Conservation (phyloP, 768 basidiomycete species). For the Macrolepiota albuminosa region DNA sequence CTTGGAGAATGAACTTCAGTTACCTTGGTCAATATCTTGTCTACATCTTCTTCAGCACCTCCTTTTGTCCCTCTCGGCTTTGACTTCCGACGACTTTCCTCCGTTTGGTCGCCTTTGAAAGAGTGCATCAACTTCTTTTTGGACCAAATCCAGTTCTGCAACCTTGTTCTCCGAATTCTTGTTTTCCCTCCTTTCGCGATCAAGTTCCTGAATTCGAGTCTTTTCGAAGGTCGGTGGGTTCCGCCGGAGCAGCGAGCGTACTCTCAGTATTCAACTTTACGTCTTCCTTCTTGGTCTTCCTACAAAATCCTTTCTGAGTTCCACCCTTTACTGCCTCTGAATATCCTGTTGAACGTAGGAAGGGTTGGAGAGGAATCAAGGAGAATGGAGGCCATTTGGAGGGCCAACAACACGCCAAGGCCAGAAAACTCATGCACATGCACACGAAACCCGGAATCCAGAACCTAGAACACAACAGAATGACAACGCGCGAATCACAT, state of each 20-base stretch:
- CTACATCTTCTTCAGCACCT: constrained; percentile 1
- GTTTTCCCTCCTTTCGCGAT: background rate
- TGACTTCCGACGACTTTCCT: background rate
- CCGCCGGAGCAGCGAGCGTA: background rate
- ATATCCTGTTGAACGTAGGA: background rate
- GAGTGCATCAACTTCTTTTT: background rate
- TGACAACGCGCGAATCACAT: no score
- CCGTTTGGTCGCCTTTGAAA: background rate
- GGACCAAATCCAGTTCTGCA: background rate
- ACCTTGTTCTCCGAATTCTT: background rate
- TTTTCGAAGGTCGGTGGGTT: background rate
- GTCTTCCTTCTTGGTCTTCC: background rate
- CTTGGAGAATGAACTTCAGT: background rate
- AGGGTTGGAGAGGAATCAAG: no score
- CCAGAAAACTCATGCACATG: no score
- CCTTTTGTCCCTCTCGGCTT: background rate
- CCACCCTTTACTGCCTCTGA: background rate
- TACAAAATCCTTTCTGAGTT: background rate
- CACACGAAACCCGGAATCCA: no score
- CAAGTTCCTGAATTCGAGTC: background rate
- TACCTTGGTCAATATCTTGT: constrained; percentile 3
- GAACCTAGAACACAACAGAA: no score
- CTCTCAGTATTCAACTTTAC: background rate
- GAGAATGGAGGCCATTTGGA: no score
- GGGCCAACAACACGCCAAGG: no score